Percentiles rank a stretch among this genome's conserved stretches.
Conservation (phyloP, 2,329 filamentous ascomycete genomes). For the Alternaria gaisen region DNA sequence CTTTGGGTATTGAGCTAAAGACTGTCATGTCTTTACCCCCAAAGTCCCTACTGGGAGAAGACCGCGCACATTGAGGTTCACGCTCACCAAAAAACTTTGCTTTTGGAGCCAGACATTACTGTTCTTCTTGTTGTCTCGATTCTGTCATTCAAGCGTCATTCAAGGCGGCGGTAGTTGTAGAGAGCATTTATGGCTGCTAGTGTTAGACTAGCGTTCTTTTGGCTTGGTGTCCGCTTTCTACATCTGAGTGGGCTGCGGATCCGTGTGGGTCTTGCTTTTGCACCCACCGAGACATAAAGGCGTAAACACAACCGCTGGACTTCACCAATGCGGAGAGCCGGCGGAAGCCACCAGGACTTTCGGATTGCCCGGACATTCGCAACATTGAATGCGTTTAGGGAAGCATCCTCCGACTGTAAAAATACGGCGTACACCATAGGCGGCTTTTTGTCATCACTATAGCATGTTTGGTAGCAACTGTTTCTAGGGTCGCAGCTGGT, state of each 20-base stretch:
- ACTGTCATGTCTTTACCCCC: slow-evolving; percentile 11
- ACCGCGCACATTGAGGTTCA: background rate
- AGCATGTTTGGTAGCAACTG: background rate
- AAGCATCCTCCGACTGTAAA: background rate
- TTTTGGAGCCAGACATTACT: background rate
- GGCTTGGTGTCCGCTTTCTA: background rate
- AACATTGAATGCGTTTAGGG: background rate
- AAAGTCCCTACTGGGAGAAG: background rate
- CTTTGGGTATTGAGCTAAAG: background rate
- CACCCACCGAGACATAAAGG: background rate
- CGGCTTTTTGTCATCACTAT: too few relatives aligned
- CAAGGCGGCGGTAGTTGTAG: background rate
- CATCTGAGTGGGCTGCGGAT: background rate
- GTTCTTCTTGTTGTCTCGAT: background rate
- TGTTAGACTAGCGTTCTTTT: background rate
- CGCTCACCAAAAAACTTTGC: background rate
- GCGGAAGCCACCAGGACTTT: slow-evolving; percentile 6
- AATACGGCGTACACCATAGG: background rate
- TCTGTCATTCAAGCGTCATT: background rate
- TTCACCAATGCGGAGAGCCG: slow-evolving; percentile 40
- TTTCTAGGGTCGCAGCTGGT: background rate
- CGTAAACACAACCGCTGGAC: slow-evolving; percentile 11
- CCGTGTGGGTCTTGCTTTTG: too few relatives aligned
- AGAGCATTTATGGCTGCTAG: background rate
- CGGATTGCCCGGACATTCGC: background rate